Base-by-base conservation (phyloP, 1,284 basidiomycete genomes). In the Pisolithus thermaeus region DNA sequence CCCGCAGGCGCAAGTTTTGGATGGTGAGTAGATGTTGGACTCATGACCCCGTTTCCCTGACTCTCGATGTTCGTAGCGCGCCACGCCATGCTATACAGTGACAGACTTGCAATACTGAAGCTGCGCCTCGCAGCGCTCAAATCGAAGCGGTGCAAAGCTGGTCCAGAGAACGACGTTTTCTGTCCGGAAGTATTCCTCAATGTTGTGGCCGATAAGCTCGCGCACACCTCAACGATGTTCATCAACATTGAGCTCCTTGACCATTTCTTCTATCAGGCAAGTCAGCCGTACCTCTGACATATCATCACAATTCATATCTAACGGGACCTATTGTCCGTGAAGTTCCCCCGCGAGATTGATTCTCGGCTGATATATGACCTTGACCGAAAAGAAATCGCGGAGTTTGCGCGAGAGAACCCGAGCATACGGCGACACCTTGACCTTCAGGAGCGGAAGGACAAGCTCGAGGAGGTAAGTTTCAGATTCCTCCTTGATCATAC, bases 261-360 rank as follows among this genome's bases (percentile, higher is more conserved):
- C 63, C 94, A 98, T 64, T 99, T 99, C 79, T 98, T 99, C 75
- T 97, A 98, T 66, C 92, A 94, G 75, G 90, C 90, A 59, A 50
- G 77, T 63, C 32, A 23, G 8, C 38, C 7, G 6, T 6, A 8
- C 40, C 40, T 22, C 20, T 18, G 23, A 20, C 14, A 7, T 37
- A n/a, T 23, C 22, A 25, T 30, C 23, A 16, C 50, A 20, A 42
- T 37, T 14, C 38, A 5, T 39, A 28, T 12, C 42, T 30, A 28
- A 43, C 41, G 16, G 7, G 22, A 45, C 50, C 55, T 37, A 49
- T 20, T 25, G 32, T 9, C 36, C 25, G 20, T 51, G 2, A 53
- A 97, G 87, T 97, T 99, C 75, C 96, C 96, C 50, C 84, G 95
- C 35, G 96, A 98, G 72, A 96, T 99, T 56, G 95, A 99, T 67